Base-by-base conservation (phyloP, 768 basidiomycete species). In the Daedaleopsis nitida region DNA sequence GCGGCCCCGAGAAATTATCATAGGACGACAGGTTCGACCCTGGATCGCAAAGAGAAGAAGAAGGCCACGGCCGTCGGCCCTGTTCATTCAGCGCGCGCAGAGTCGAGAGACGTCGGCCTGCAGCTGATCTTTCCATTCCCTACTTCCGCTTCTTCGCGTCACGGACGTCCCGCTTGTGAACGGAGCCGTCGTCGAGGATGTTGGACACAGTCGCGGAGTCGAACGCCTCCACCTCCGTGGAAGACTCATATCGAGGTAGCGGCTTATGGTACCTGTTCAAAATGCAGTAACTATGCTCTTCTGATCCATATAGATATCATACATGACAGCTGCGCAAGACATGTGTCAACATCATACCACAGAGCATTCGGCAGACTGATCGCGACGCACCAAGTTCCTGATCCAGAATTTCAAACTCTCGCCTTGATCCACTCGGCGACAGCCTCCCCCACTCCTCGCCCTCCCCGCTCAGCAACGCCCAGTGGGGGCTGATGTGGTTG, bases 381-480 rank as follows among this genome's bases (percentile, higher is more conserved):
- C 3, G 39, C 39, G 13, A 42, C 17, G 10, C 39, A 2, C 39
- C 17, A 42, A 42, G 5, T 42, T 17, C 11, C 39, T 7, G 27
- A 32, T 3, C 27, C 7, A 48, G 6, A 7, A 4, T 16, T 34
- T 51, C 32, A 37, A 34, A 57, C 32, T n/a, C 61, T 58, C 17
- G 62, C 27, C 48, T 65, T 66, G 50, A 72, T 49, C 68, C 68
- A 72, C 13, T 57, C 62, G 16, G 54, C 62, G 1, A 81, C 78
- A 17, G 83, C 78, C 57, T 80, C 74, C 1, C 86, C 86, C 87
- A 88, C 35, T 81, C 77, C 65, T 89, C 87, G 17, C 84, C 88
- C 65, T 83, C 70, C 1, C 87, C 86, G 2, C 78, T 81, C 3
- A 76, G 69, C 58, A 87, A 66, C 14, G 78, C 78, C 75, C 75